Conservation (phyloP, 2,329 filamentous ascomycete species). For the Aspergillus quadrilineatus region DNA sequence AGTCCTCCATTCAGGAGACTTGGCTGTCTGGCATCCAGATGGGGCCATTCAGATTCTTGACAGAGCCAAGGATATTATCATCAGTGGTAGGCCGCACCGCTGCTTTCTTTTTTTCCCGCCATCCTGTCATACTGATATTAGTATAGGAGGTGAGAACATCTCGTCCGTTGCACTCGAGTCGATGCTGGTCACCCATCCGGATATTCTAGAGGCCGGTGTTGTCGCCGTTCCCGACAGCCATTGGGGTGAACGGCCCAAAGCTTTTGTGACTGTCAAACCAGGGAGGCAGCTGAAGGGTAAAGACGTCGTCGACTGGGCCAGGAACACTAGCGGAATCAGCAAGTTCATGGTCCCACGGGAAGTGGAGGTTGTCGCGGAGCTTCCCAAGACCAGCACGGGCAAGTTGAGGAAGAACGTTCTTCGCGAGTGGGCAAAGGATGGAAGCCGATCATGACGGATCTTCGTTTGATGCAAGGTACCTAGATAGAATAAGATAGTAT, state of each 20-base stretch:
- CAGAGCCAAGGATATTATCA: slow-evolving; percentile 96
- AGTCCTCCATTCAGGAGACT: slow-evolving; percentile 81
- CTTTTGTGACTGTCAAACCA: slow-evolving; percentile 78
- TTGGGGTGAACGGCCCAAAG: slow-evolving; percentile 96
- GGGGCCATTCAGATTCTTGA: slow-evolving; percentile 90
- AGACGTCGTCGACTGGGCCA: slow-evolving; percentile 84
- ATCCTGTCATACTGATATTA: not conserved
- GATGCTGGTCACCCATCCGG: slow-evolving; percentile 83
- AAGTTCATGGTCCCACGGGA: slow-evolving; percentile 81
- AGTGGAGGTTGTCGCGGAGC: slow-evolving; percentile 75
- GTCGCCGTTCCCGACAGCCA: slow-evolving; percentile 83
- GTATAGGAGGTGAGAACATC: slow-evolving; percentile 87
- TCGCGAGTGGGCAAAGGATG: slow-evolving; percentile 72
- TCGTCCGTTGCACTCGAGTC: slow-evolving; percentile 88
- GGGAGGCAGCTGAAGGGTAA: slow-evolving; percentile 61
- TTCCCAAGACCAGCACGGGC: slow-evolving; percentile 96
- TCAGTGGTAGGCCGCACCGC: slow-evolving; percentile 64
- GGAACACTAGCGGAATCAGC: slow-evolving; percentile 74
- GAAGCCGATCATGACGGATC: slow-evolving; percentile 25
- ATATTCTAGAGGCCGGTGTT: slow-evolving; percentile 87
- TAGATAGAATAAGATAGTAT: not conserved
- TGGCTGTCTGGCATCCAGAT: slow-evolving; percentile 91
- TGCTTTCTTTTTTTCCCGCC: not conserved
- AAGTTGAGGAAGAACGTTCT: slow-evolving; percentile 96
- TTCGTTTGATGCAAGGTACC: not conserved